Percentiles rank a stretch among this genome's conserved stretches.
Conservation (phyloP, 2,329 filamentous ascomycete genomes). For the Zalaria obscura region DNA sequence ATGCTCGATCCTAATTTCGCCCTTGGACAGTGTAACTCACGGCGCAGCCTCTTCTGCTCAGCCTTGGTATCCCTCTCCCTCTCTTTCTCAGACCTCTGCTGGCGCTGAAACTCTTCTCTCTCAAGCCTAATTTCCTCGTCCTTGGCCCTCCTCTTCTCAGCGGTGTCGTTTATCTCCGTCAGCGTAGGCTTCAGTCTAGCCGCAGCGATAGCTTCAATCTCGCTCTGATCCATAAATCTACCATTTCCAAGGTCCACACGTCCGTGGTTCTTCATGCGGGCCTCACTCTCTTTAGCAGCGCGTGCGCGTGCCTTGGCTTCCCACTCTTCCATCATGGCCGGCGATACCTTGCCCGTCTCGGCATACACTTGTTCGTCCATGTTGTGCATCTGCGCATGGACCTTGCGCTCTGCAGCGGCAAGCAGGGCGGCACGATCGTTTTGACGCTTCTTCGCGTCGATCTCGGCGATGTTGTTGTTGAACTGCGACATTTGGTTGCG, state of each 20-base stretch:
- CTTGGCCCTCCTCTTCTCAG: constrained; percentile 55
- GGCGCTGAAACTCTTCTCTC: constrained; percentile 48
- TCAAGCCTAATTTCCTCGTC: constrained; percentile 49
- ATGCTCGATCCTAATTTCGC: neutral
- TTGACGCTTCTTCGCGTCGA: constrained; percentile 60
- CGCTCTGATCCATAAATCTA: constrained; percentile 61
- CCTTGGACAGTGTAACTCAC: constrained; percentile 29
- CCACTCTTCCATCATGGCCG: constrained; percentile 60
- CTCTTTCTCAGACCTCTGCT: constrained; percentile 42
- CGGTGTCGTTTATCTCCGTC: constrained; percentile 70
- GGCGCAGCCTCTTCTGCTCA: constrained; percentile 35
- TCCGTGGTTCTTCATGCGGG: constrained; percentile 42
- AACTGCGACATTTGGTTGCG: constrained; percentile 68
- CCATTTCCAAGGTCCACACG: constrained; percentile 63
- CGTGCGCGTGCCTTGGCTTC: constrained; percentile 60
- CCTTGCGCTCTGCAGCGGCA: constrained; percentile 70
- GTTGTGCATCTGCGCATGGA: constrained; percentile 59
- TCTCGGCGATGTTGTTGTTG: constrained; percentile 49
- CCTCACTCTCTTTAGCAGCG: constrained; percentile 50
- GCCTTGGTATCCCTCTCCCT: constrained; percentile 29
- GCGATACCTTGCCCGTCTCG: constrained; percentile 60
- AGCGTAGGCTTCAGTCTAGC: constrained; percentile 68
- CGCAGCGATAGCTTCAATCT: constrained; percentile 67
- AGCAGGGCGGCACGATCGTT: constrained; percentile 63
- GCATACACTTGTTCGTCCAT: constrained; percentile 73